These are phyloP conservation scores for Mycocalia duriaeana DNA, from an alignment of 1,284 basidiomycete genomes.

Conservation along the genomic window DNA sequence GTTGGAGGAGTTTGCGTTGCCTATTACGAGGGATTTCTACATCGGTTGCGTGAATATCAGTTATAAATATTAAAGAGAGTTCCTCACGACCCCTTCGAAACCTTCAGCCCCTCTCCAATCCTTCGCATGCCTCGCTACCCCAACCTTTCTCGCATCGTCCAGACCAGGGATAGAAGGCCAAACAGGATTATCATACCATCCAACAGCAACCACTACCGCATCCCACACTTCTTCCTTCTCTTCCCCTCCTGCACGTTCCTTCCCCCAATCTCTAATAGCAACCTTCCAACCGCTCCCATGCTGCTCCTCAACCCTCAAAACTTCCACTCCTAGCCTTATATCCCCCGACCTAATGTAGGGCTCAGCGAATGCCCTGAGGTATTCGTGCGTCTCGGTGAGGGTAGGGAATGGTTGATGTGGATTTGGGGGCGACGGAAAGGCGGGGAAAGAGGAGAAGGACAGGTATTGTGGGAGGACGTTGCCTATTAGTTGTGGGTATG, in stretches of 20 bases:
- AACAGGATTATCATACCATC: constrained; percentile 39
- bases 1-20: constrained; percentile 44
- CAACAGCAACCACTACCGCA: constrained; percentile 37
- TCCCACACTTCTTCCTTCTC: constrained; percentile 44
- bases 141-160: constrained; percentile 25
- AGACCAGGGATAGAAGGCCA: constrained; percentile 39
- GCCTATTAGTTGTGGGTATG: constrained; percentile 41
- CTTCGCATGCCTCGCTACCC: constrained; percentile 33
- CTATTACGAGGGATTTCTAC: constrained; percentile 40
- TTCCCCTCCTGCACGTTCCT: constrained; percentile 33
- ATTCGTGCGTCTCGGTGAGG: constrained; percentile 35
- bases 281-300: too few species aligned
- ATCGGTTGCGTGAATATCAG: not conserved
- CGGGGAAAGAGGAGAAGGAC: constrained; percentile 31
- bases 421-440: constrained; percentile 16
- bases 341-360: constrained; percentile 26
- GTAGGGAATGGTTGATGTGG: constrained; percentile 40
- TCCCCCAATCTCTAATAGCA: constrained; percentile 36
- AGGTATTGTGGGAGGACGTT: constrained; percentile 45
- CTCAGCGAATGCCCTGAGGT: constrained; percentile 33
- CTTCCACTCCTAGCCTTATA: constrained; percentile 36
- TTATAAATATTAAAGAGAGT: not conserved
- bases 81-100: constrained; percentile 35
- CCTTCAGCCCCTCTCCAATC: constrained; percentile 33
- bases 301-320: constrained; percentile 32